Conservation (phyloP, 257 asterid species). For the Solanum clarkiae region DNA sequence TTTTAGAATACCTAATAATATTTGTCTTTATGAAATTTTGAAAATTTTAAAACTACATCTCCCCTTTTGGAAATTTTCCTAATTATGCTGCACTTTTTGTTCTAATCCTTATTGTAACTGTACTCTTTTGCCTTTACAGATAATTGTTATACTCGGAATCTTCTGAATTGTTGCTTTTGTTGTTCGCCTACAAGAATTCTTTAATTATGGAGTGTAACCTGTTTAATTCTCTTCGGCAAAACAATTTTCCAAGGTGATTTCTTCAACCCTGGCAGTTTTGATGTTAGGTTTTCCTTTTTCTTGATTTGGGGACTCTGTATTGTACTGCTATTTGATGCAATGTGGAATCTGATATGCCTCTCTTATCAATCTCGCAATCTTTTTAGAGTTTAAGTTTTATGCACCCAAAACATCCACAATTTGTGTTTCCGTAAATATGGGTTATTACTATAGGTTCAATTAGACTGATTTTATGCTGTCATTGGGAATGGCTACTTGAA, state of each 20-base stretch:
- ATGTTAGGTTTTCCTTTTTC: not conserved
- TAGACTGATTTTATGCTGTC: not conserved
- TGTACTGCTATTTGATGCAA: not conserved
- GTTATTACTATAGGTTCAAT: not conserved
- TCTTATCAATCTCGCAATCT: too few relatives aligned
- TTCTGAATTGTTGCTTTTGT: not conserved
- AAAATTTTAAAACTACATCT: too few relatives aligned
- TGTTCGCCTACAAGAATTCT: slow-evolving; percentile 5
- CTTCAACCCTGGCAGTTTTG: not conserved
- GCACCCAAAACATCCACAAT: too few relatives aligned
- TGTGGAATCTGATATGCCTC: not conserved
- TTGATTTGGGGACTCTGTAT: not conserved
- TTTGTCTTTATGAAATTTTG: too few relatives aligned
- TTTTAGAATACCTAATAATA: too few relatives aligned
- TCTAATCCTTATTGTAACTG: not conserved
- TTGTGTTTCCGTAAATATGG: too few relatives aligned
- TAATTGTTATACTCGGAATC: not conserved
- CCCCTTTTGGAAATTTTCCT: not conserved
- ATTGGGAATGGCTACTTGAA: not conserved
- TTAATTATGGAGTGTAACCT: slow-evolving; percentile 35
- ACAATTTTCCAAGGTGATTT: slow-evolving; percentile 29
- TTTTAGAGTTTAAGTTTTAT: too few relatives aligned
- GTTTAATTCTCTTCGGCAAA: slow-evolving; percentile 13
- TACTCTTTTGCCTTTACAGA: not conserved
- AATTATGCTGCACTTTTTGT: not conserved